These are phyloP conservation scores for Geotrichum carabidarum DNA, from an alignment of 1,139 yeast genomes.

Conservation along the genomic window DNA sequence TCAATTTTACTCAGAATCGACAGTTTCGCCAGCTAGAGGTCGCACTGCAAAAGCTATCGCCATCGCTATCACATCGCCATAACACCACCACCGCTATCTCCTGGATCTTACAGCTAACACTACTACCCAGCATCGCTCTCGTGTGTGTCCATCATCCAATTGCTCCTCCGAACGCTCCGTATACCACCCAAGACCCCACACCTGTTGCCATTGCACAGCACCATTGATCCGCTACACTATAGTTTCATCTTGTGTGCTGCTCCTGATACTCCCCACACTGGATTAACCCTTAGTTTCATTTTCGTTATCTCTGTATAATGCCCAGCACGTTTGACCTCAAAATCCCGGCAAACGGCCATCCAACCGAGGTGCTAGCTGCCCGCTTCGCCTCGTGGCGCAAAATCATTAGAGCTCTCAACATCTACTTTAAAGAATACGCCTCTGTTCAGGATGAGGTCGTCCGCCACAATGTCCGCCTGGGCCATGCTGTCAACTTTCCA, in stretches of 20 bases:
- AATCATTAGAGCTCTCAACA: slow-evolving; percentile 66
- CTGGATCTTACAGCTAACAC: no score
- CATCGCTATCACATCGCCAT: no score
- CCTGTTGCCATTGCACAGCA: no score
- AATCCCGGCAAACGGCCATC: slow-evolving; percentile 56
- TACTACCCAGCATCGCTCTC: no score
- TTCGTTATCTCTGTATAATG: slow-evolving; percentile 3
- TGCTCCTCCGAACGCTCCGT: no score
- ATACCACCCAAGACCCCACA: no score
- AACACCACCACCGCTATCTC: no score
- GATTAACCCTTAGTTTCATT: slow-evolving; percentile 40
- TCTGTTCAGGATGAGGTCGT: slow-evolving; percentile 83
- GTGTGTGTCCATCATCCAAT: no score
- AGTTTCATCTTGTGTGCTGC: slow-evolving; percentile 20
- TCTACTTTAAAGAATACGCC: slow-evolving; percentile 72
- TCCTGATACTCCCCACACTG: slow-evolving; percentile 47
- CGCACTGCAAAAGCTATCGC: no score
- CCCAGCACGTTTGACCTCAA: slow-evolving; percentile 14
- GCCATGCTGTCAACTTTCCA: slow-evolving; percentile 68
- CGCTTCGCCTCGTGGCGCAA: slow-evolving; percentile 85
- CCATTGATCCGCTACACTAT: no score
- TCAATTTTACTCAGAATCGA: not conserved
- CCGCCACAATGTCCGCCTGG: slow-evolving; percentile 74
- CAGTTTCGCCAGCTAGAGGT: no score
- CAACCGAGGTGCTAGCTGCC: slow-evolving; percentile 79